A percentile compares a stretch with the other conserved stretches of the same genome.
These are phyloP conservation scores for Nemania bipapillata DNA, from an alignment of 2,329 filamentous ascomycete species.

Conservation along the genomic window DNA sequence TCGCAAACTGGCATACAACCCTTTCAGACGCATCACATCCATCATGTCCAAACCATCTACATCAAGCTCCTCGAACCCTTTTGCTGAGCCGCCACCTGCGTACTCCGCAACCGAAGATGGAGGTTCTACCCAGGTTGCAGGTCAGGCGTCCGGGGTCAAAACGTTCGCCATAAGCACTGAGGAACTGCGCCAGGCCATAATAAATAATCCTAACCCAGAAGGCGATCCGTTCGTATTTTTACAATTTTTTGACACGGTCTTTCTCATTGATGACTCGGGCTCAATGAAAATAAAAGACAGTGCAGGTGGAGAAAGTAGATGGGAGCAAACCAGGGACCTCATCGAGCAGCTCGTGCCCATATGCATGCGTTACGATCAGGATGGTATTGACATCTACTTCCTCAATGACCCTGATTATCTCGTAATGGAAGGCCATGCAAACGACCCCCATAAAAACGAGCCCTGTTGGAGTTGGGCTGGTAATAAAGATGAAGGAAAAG, in stretches of 20 bases:
- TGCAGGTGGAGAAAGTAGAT: constrained; percentile 54
- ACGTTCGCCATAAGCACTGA: no score
- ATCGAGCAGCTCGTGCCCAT: constrained; percentile 81
- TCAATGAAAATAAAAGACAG: constrained; percentile 78
- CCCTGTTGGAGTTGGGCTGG: constrained; percentile 12
- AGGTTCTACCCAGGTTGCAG: constrained; percentile 14
- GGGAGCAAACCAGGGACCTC: constrained; percentile 77
- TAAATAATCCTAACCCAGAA: constrained; percentile 1
- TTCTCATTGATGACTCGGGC: constrained; percentile 91
- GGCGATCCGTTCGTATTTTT: constrained; percentile 70
- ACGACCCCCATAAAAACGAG: constrained; percentile 30
- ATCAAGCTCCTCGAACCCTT: constrained; percentile 28
- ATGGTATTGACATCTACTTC: constrained; percentile 93
- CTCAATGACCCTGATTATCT: constrained; percentile 74
- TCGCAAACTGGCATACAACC: background rate
- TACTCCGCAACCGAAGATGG: constrained; percentile 33
- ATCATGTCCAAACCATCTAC: constrained; percentile 29
- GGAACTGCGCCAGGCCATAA: no score
- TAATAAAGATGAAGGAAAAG: constrained; percentile 44
- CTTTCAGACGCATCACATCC: background rate
- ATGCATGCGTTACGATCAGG: constrained; percentile 79
- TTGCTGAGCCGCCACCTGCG: constrained; percentile 39
- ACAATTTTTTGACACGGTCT: constrained; percentile 81
- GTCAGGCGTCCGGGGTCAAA: constrained; percentile 14
- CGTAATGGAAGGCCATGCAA: constrained; percentile 49